phyloP scores from a whole-genome alignment of 1,284 basidiomycete genomes.

The Stereum hirsutum region DNA sequence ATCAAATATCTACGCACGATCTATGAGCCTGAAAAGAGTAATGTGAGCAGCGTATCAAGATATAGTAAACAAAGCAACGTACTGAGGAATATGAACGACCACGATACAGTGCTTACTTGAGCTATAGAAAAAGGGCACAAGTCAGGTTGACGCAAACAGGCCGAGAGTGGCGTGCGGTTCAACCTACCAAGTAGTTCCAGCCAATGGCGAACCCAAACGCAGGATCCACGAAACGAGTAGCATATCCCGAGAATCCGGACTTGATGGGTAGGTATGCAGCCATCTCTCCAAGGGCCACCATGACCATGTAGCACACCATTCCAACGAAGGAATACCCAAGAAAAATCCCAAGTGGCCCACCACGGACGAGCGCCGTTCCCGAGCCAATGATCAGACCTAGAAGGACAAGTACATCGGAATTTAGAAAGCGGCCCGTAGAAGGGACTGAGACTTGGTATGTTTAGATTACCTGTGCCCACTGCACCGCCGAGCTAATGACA shows the following conservation, averaged over 20 bases:
- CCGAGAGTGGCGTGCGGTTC: too few relatives aligned
- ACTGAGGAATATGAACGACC: too few relatives aligned
- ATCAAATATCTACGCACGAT: constrained; percentile 24
- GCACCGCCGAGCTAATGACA: constrained; percentile 48
- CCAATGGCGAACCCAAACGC: constrained; percentile 37
- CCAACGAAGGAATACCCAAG: constrained; percentile 47
- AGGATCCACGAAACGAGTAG: constrained; percentile 39
- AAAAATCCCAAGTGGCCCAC: constrained; percentile 43
- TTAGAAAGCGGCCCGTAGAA: too few relatives aligned
- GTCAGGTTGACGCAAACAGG: too few relatives aligned
- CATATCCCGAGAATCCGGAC: constrained; percentile 36
- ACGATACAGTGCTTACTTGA: too few relatives aligned
- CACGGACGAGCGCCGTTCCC: constrained; percentile 43
- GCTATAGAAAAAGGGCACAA: too few relatives aligned
- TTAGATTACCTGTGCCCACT: constrained; percentile 54
- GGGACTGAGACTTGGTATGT: too few relatives aligned
- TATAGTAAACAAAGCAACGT: too few relatives aligned
- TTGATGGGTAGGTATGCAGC: constrained; percentile 28
- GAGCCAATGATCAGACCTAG: constrained; percentile 75
- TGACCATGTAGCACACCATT: constrained; percentile 45
- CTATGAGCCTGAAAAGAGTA: too few relatives aligned
- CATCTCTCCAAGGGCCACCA: constrained; percentile 30
- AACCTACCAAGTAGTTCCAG: constrained; percentile 26
- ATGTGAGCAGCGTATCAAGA: too few relatives aligned
- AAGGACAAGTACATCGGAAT: too few relatives aligned